These are phyloP conservation scores for Colletotrichum euphorbiae DNA, from an alignment of 2,329 filamentous ascomycete genomes.

Conservation along the genomic window DNA sequence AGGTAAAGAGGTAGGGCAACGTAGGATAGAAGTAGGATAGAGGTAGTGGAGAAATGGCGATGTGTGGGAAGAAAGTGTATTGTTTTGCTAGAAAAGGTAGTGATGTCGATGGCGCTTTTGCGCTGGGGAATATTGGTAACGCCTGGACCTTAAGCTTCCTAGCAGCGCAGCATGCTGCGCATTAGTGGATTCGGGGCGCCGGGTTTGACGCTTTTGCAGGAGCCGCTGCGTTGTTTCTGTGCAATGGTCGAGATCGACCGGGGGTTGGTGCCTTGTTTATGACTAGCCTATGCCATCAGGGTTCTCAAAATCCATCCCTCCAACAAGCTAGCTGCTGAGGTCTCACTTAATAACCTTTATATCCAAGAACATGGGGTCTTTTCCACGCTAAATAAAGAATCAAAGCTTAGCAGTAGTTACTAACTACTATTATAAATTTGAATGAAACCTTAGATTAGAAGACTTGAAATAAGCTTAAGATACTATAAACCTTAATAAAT, in stretches of 20 bases:
- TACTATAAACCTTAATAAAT: too few species aligned
- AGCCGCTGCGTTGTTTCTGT: conserved; percentile 34
- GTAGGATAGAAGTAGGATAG: too few species aligned
- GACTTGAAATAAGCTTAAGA: too few species aligned
- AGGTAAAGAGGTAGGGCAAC: conserved; percentile 7
- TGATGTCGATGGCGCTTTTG: conserved; percentile 30
- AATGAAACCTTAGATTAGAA: too few species aligned
- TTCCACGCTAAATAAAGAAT: too few species aligned
- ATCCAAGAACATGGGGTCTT: too few species aligned
- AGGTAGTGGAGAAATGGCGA: too few species aligned
- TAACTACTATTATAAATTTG: too few species aligned
- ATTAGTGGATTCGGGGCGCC: conserved; percentile 25
- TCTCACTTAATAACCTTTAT: too few species aligned
- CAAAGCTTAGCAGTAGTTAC: too few species aligned
- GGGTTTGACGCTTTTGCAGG: conserved; percentile 21
- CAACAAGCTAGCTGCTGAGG: too few species aligned
- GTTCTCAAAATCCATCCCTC: conserved; percentile 14
- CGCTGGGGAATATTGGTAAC: conserved; percentile 18
- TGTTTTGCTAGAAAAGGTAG: conserved; percentile 21
- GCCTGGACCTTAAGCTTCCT: conserved; percentile 35
- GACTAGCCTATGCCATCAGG: conserved; percentile 16
- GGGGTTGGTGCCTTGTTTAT: conserved; percentile 24
- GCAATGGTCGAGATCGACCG: neutral
- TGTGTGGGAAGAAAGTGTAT: neutral
- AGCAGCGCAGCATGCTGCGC: conserved; percentile 13